These are phyloP conservation scores for Xylariaceae sp. DNA, from an alignment of 2,329 filamentous ascomycete genomes.

Conservation along the genomic window DNA sequence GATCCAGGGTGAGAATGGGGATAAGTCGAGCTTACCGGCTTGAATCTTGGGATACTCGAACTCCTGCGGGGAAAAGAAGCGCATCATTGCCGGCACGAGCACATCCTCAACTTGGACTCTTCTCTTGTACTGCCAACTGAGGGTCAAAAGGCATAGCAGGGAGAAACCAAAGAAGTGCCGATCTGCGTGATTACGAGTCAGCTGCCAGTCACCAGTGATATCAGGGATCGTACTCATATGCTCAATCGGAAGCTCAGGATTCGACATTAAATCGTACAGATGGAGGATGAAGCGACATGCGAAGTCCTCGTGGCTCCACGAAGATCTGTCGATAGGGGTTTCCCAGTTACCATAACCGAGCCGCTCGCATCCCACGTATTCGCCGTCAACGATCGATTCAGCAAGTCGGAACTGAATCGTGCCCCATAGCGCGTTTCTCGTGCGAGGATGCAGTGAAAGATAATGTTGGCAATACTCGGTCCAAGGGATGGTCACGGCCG, in stretches of 20 bases:
- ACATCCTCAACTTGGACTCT: neutral
- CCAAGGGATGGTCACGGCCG: neutral
- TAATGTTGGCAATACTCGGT: neutral
- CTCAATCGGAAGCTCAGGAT: neutral
- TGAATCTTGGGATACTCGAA: neutral
- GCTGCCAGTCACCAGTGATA: neutral
- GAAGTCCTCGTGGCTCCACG: neutral
- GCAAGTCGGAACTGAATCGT: neutral
- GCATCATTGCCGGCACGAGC: constrained; percentile 5
- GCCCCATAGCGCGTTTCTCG: neutral
- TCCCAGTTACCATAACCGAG: neutral
- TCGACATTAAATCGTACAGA: neutral
- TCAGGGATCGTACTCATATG: neutral
- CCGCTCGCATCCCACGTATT: neutral
- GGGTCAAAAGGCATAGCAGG: constrained; percentile 5
- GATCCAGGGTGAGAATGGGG: constrained; percentile 1
- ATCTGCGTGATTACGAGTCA: neutral
- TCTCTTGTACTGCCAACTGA: constrained; percentile 5
- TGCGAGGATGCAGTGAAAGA: neutral
- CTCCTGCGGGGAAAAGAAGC: neutral
- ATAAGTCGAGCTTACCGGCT: constrained; percentile 6
- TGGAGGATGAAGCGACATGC: neutral
- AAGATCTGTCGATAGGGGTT: neutral
- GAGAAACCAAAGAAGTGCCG: constrained; percentile 11
- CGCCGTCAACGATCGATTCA: neutral